Percentiles rank a stretch among this genome's conserved stretches.
Evolutionary conservation across 805 yeast species (phyloP).

Genomic region (Saturnispora kantuleensis): DNA sequence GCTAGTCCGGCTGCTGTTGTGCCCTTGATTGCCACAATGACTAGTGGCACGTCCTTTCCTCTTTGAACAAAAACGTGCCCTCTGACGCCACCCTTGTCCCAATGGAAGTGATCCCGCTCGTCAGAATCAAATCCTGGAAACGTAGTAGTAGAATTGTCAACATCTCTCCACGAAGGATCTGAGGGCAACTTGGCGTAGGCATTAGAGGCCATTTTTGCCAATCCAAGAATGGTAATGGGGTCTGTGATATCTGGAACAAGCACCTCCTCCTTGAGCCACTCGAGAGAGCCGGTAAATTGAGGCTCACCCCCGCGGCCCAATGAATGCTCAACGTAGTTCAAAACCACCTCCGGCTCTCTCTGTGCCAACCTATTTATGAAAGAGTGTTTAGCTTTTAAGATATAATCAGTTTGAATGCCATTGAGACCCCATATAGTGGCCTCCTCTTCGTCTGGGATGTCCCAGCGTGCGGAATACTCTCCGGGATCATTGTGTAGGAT

Average conservation of each 20-base stretch:
- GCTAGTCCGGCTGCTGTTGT: conserved; percentile 75
- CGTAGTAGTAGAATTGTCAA: conserved; percentile 13
- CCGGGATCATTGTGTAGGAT: conserved; percentile 53
- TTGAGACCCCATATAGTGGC: not conserved
- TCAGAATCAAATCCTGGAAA: conserved; percentile 30
- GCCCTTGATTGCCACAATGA: conserved; percentile 80
- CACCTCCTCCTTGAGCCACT: conserved; percentile 51
- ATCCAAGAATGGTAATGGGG: conserved; percentile 55
- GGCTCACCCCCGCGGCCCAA: conserved; percentile 11
- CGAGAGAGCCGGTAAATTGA: conserved; percentile 31
- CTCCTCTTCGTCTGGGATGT: conserved; percentile 8
- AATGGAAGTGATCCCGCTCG: conserved; percentile 60
- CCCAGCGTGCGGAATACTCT: conserved; percentile 33
- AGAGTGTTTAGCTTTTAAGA: conserved; percentile 11
- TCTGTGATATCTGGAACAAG: conserved; percentile 69
- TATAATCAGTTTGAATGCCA: conserved; percentile 11
- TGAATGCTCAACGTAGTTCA: conserved; percentile 54
- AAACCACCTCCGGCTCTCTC: conserved; percentile 53
- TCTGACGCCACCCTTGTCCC: conserved; percentile 77
- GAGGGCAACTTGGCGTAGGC: conserved; percentile 77
- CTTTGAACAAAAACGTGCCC: conserved; percentile 76
- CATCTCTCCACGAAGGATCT: conserved; percentile 80
- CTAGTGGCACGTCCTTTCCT: conserved; percentile 25
- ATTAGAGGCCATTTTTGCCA: conserved; percentile 82
- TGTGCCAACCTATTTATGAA: conserved; percentile 30